Conservation (phyloP, 2,329 filamentous ascomycete genomes). For the Grosmannia clavigera region DNA sequence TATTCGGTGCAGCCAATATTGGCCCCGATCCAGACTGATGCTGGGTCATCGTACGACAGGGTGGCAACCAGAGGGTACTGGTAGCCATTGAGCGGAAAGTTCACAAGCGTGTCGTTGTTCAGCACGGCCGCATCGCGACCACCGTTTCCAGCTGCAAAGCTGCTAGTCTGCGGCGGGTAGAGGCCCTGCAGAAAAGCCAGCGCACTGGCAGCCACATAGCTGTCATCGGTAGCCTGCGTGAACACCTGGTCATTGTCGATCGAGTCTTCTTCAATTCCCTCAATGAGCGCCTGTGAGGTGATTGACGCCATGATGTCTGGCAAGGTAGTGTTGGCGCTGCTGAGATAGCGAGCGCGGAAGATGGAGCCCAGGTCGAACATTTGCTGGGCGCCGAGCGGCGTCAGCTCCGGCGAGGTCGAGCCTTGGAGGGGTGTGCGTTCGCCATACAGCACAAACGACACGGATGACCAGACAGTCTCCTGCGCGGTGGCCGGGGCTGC, state of each 20-base stretch:
- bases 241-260: conserved; percentile 37
- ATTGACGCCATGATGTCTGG: conserved; percentile 14
- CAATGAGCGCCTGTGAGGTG: conserved; percentile 25
- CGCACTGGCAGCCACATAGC: conserved; percentile 52
- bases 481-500: background rate
- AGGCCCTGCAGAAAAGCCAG: conserved; percentile 72
- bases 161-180: conserved; percentile 54
- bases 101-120: conserved; percentile 36
- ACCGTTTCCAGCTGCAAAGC: conserved; percentile 24
- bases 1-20: conserved; percentile 26
- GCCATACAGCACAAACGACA: conserved; percentile 37
- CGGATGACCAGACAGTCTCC: conserved; percentile 32
- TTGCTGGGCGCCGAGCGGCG: conserved; percentile 41
- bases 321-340: conserved; percentile 12
- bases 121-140: conserved; percentile 15
- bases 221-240: conserved; percentile 27
- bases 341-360: conserved; percentile 38
- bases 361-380: conserved; percentile 33
- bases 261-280: conserved; percentile 27
- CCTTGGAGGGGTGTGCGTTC: conserved; percentile 35
- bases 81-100: conserved; percentile 63
- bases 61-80: conserved; percentile 58
- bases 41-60: conserved; percentile 21
- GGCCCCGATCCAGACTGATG: conserved; percentile 32
- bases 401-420: conserved; percentile 24